Base-by-base conservation (phyloP, 257 asterid genomes). In the Solanum dulcamara region DNA sequence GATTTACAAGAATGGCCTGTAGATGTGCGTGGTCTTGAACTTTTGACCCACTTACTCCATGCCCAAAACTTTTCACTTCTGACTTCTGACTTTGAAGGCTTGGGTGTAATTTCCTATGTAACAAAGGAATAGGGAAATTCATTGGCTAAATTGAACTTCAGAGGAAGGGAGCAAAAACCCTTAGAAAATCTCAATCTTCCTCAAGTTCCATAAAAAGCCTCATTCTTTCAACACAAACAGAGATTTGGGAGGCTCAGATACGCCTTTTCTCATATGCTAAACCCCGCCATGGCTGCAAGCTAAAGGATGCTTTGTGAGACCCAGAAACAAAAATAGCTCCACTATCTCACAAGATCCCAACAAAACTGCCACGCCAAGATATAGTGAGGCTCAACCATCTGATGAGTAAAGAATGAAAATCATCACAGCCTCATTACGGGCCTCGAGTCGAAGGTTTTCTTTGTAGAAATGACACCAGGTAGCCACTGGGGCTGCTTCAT, bases 251-350 rank as follows among this genome's bases (percentile, higher is more conserved):
- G 50, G 70, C 48, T 81, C 53, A 22, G 81, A 74, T 74, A 42
- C 9, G 4, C 48, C 18, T 70, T 70, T 70, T 35, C 46, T 70
- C 79, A 70, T 18, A 68, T 9, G 79, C 28, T 10, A 35, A 68
- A 68, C 79, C 28, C 28, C 4, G 2, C 48, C 38, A 33, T 67
- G 48, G 28, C 48, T 35, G 79, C 48, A 68, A 35, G 79, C 79
- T 68, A 18, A 35, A 35, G 79, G 79, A 68, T 22, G 48, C 48
- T 18, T 68, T 17, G 46, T 86, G 86, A 85, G 90, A 85, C 53
- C 26, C 88, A 48, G 64, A 20, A 18, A 35, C 79, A 17, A 68
- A 68, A 68, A 35, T 4, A 68, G 28, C 79, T 35, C 28, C 48
- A 68, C 15, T 68, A 20, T 15, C 88, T 24, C 38, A 70, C 33